A percentile compares a stretch with the other conserved stretches of the same genome.
Conservation (phyloP, 2,329 filamentous ascomycete genomes). For the Ophiostoma triangulosporum region DNA sequence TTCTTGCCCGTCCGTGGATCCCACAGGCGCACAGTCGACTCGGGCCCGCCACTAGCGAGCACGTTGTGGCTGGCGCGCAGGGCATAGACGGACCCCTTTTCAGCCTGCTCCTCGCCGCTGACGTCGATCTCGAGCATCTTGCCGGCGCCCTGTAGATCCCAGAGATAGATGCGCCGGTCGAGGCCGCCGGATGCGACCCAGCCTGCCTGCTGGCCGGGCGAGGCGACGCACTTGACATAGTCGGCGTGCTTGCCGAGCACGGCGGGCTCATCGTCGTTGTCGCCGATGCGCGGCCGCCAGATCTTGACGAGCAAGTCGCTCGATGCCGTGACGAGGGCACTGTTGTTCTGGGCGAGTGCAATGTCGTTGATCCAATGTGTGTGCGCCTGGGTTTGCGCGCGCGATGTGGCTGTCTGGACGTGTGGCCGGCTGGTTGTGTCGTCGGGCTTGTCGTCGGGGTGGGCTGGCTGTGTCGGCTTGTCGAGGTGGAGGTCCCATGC, state of each 20-base stretch:
- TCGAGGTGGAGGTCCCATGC: constrained; percentile 82
- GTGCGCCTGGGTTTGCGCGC: constrained; percentile 56
- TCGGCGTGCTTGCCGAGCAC: constrained; percentile 89
- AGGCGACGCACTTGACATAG: constrained; percentile 89
- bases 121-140: constrained; percentile 80
- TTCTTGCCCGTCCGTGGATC: constrained; percentile 68
- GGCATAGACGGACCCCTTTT: constrained; percentile 93
- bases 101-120: constrained; percentile 64
- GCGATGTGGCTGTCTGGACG: constrained; percentile 39
- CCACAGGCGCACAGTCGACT: constrained; percentile 86
- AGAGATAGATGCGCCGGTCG: constrained; percentile 81
- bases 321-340: constrained; percentile 73
- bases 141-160: constrained; percentile 82
- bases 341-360: constrained; percentile 61
- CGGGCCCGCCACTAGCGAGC: constrained; percentile 82
- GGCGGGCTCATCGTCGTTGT: constrained; percentile 52
- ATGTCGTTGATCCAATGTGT: constrained; percentile 97
- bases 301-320: constrained; percentile 90
- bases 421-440: constrained; percentile 18
- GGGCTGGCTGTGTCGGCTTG: constrained; percentile 22
- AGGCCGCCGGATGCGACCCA: constrained; percentile 94
- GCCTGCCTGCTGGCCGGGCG: constrained; percentile 46
- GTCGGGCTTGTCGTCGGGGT: constrained; percentile 9
- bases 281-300: constrained; percentile 64
- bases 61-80: constrained; percentile 68